These are phyloP conservation scores for Aphanomyces euteiches DNA, from an alignment of 352 stramenopile genomes.

Conservation along the genomic window DNA sequence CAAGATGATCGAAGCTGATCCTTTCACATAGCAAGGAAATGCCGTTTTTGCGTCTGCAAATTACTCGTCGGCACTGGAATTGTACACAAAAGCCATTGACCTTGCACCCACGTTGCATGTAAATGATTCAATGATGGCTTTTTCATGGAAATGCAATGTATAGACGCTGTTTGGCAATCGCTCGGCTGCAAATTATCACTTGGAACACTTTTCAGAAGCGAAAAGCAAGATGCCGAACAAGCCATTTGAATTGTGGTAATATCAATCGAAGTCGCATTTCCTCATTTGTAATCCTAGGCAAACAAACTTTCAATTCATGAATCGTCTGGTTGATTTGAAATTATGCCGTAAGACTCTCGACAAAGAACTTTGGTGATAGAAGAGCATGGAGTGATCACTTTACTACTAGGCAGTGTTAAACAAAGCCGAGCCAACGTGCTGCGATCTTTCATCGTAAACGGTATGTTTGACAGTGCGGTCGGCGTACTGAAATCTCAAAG, in stretches of 20 bases:
- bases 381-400: no score
- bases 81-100: conserved; percentile 87
- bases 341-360: no score
- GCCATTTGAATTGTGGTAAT: conserved; percentile 46
- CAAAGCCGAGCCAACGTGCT: no score
- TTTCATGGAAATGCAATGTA: no score
- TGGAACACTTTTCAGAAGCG: conserved; percentile 55
- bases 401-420: no score
- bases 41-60: conserved; percentile 64
- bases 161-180: conserved; percentile 84
- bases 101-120: conserved; percentile 69
- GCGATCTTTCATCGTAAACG: neutral
- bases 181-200: conserved; percentile 61
- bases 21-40: conserved; percentile 70
- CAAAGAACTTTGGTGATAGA: no score
- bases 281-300: no score
- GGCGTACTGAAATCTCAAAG: neutral
- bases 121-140: conserved; percentile 22
- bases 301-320: no score
- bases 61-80: conserved; percentile 72
- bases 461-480: neutral
- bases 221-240: conserved; percentile 48
- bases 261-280: no score
- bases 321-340: no score
- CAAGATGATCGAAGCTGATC: conserved; percentile 5